Base-by-base conservation (phyloP, 148 eudicot species). In the Bassia scoparia region DNA sequence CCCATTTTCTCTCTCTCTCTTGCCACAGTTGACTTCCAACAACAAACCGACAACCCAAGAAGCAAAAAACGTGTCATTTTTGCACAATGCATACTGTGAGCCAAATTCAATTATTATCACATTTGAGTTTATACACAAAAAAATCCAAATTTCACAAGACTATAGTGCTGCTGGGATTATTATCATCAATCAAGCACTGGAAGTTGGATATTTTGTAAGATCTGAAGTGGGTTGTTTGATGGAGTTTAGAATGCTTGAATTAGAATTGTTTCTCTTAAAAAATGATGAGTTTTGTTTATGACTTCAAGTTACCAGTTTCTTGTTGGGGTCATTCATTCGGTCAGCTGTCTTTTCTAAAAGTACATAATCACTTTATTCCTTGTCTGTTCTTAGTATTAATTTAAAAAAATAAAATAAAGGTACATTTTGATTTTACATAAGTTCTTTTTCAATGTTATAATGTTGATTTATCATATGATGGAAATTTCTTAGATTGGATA, bases 221-320 rank as follows among this genome's bases (percentile, higher is more conserved):
- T 52, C 55, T 62, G 30, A 18, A 54, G 33, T 26, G 5, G 61
- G 35, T n/a, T 33, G n/a, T 58, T 30, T 34, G 52, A 62, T 79
- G 81, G 81, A 78, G 72, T 49, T 73, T 12, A 73, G 31, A 15
- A 48, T 79, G 73, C 14, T 79, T 37, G 74, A 79, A 68, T 63
- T 49, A 79, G 41, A 10, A 38, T 74, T 16, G 65, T 34, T 1
- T 29, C 53, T 35, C 43, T 68, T 30, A 41, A 41, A 41, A 29
- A 24, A 3, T 24, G 68, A 73, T n/a, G 34, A 68, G 2, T 38
- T 67, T 79, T 73, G 58, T 68, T 30, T 37, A 27, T 61, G 69
- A 73, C 34, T 11, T 56, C 67, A 21, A 24, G 8, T 4, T 41
- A 26, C 72, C 20, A 31, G 9, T 72, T 78, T 63, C 48, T 68